Evolutionary conservation across 2,329 filamentous ascomycete species (phyloP), one percentile per base, ranked within the genome.

Genomic region (Colletotrichum tabaci): DNA sequence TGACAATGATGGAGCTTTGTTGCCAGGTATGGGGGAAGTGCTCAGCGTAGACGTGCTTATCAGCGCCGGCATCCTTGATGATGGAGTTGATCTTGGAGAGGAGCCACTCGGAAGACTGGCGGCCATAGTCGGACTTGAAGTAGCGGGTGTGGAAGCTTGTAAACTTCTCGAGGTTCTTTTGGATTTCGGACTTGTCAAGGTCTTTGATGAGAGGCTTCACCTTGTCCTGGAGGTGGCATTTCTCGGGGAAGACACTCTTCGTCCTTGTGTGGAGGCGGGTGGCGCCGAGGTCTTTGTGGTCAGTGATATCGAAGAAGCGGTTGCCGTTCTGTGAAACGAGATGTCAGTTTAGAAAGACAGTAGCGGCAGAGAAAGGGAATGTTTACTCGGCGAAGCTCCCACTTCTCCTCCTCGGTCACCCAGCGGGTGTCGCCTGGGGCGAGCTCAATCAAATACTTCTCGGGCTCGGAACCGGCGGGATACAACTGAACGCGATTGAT

Each of bases 321-420:
- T 92, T 87, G 77, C 95, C 95, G 79, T 93, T 88, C 94, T 97
- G 77, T 49, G n/a, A n/a, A 23, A 58, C 6, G 8, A 7, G 5
- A 38, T 5, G 55, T 68, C 46, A 65, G 56, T 15, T 18, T 26
- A 26, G 13, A n/a, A 35, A 2, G 15, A 18, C 3, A 47, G 10
- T 7, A 57, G 52, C 8, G 7, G 26, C 3, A 47, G 18, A 2
- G 18, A 35, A 38, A 10, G 8, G 38, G 42, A 18, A 13, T 2
- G 30, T 4, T 69, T 88, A 97, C 95, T 76, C 94, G 88, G 78
- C 93, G 92, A 74, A 98, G 85, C 81, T 92, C 91, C 95, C 96
- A 98, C 84, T 98, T 99, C 84, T 98, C 91, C 46, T 98, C 94
- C 78, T 98, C 96, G 0, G 94, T 97, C 42, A 98, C 92, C 93